Conservation (phyloP, 1,284 basidiomycete genomes). For the Rugosomyces carneus region DNA sequence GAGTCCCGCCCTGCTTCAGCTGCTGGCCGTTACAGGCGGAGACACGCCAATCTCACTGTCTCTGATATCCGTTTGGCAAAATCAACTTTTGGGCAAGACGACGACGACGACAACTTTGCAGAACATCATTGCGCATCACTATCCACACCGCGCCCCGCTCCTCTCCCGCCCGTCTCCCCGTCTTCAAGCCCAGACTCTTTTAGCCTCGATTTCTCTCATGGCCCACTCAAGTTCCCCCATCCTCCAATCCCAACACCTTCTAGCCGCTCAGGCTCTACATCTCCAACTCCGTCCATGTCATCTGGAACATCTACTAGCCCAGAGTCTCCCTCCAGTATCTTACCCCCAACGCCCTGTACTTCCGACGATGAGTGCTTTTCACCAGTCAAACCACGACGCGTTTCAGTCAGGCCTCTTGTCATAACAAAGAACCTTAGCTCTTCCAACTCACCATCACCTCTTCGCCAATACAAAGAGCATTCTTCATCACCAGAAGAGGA, state of each 20-base stretch:
- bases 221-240: slow-evolving; percentile 29
- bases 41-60: slow-evolving; percentile 25
- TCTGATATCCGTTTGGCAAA: slow-evolving; percentile 26
- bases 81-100: slow-evolving; percentile 17
- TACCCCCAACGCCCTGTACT: slow-evolving; percentile 34
- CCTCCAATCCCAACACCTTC: slow-evolving; percentile 28
- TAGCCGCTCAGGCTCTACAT: slow-evolving; percentile 21
- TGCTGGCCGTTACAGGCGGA: slow-evolving; percentile 17
- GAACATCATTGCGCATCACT: slow-evolving; percentile 18
- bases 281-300: slow-evolving; percentile 25
- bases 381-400: slow-evolving; percentile 24
- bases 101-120: slow-evolving; percentile 19
- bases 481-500: slow-evolving; percentile 20
- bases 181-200: slow-evolving; percentile 25
- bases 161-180: slow-evolving; percentile 20
- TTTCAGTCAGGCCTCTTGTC: slow-evolving; percentile 32
- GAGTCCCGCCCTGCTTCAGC: slow-evolving; percentile 24
- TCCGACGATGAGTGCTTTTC: slow-evolving; percentile 32
- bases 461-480: slow-evolving; percentile 17
- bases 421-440: slow-evolving; percentile 27
- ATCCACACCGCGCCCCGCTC: slow-evolving; percentile 25
- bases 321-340: slow-evolving; percentile 23
- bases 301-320: slow-evolving; percentile 28
- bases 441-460: slow-evolving; percentile 7
- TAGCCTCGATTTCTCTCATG: slow-evolving; percentile 28